Evolutionary conservation across 805 yeast species (phyloP).

Genomic region (Clavispora vitiphila): DNA sequence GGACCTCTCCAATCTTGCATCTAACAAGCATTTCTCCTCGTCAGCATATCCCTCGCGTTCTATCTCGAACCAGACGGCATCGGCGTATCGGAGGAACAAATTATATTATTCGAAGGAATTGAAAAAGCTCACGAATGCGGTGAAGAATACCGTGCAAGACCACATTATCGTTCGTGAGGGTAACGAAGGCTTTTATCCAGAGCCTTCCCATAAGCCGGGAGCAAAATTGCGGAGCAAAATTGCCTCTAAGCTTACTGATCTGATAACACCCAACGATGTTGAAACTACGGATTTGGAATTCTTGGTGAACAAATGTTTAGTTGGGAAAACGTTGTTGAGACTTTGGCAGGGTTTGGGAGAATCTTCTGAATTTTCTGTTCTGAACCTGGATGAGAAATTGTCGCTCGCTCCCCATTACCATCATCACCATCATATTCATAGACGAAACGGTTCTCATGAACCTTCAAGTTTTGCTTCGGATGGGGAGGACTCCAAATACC

Average conservation of each 20-base stretch:
- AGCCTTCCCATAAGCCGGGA: conserved; percentile 15
- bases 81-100: conserved; percentile 22
- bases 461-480: background rate
- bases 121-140: conserved; percentile 56
- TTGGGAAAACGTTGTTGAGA: conserved; percentile 30
- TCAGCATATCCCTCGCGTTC: background rate
- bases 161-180: conserved; percentile 23
- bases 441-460: conserved; percentile 1
- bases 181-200: conserved; percentile 11
- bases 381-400: conserved; percentile 2
- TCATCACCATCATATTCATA: conserved; percentile 7
- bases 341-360: conserved; percentile 25
- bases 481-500: conserved; percentile 13
- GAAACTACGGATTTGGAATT: conserved; percentile 37
- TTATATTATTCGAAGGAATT: conserved; percentile 37
- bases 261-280: conserved; percentile 31
- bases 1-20: background rate
- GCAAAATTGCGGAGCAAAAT: conserved; percentile 28
- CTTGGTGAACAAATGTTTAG: conserved; percentile 25
- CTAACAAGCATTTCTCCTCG: background rate
- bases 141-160: conserved; percentile 72
- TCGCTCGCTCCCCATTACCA: background rate
- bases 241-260: conserved; percentile 31
- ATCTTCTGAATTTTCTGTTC: background rate
- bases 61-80: conserved; percentile 6